Base-by-base conservation (phyloP, 106 monocot species). In the Dendrobium catenatum region DNA sequence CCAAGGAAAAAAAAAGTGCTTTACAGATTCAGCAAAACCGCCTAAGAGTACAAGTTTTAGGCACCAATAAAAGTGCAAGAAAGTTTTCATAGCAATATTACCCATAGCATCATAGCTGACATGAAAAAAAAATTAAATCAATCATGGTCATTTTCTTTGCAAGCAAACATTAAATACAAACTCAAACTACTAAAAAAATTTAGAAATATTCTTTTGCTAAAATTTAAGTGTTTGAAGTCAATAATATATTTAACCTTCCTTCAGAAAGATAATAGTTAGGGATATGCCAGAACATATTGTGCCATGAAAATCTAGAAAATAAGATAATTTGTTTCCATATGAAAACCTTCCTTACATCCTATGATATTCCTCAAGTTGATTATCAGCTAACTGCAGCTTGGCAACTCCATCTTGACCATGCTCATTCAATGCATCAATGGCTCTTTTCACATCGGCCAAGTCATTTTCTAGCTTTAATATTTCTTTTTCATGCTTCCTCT, bases 331-430 rank as follows among this genome's bases (percentile, higher is more conserved):
- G 43, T 20, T 1, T 0, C 27, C 33, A 31, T 37, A 31, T 31
- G 11, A 7, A 24, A 7, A 76, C 49, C 51, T 74, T 76, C 79
- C 92, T 90, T 89, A 99, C 99, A 99, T 93, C 79, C 85, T 87
- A 78, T 95, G 84, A 81, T 99, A 99, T 81, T 99, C 95, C 83
- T 81, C 79, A 3, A 95, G 84, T 81, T 99, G 88, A 82, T 84
- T 82, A 83, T 91, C 91, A 70, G 91, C 93, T 82, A 99, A 86
- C 78, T 99, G 89, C 80, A 99, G 99, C 84, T 95, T 99, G 11
- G 83, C 93, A 55, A 41, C 73, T 81, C 83, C 89, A 85, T 91
- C 88, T 22, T 92, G 87, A 13, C 87, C 89, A 55, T 89, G 82
- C 78, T 88, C 90, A 83, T 91, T 91, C 76, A 95, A 48, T 56